Base-by-base conservation (phyloP, 2,329 filamentous ascomycete genomes). In the Arachnomyces sp. region DNA sequence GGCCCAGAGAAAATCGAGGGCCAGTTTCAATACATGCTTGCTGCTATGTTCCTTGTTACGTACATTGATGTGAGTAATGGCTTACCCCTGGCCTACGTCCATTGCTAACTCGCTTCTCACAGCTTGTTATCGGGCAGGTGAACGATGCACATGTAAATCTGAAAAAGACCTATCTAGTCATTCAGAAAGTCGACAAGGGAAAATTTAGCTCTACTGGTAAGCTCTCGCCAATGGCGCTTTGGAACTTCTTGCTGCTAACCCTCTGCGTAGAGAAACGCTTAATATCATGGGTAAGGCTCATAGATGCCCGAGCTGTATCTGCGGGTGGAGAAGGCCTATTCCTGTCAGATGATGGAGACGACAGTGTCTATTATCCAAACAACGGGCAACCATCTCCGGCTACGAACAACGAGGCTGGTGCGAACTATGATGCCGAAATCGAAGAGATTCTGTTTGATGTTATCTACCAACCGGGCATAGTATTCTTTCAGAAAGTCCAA, bases 401-500 rank as follows among this genome's bases (percentile, higher is more conserved):
- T 33, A 16, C 34, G 28, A 35, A 41, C 43, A 9, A 38, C 39
- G 12, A 32, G 43, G 7, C 30, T 36, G 20, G 7, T 29, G 16
- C 8, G 28, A 13, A 4, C 9, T 15, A 3, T 31, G 54, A 60
- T n/a, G 53, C 47, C 14, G 55, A 59, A 15, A 58, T 64, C 9
- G 69, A 74, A 36, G 70, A 76, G 31, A 66, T 72, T 1, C 56
- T 77, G 0, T 76, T 75, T 43, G 71, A 76, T 43, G 64, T 72
- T 0, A 54, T 76, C 2, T 75, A 74, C 45, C 68, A 73, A n/a
- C 73, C 72, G 0, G 72, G 72, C 0, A 67, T 75, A 14, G 59
- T 72, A 2, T 77, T 78, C 52, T 77, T 73, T 46, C 73, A 77
- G 40, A 73, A 75, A 44, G 71, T 76, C 0, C 73, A 74, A 50